Evolutionary conservation across 306 rosid genomes (phyloP), one percentile per base, ranked within the genome.

Genomic region (Hylodesmum podocarpum): DNA sequence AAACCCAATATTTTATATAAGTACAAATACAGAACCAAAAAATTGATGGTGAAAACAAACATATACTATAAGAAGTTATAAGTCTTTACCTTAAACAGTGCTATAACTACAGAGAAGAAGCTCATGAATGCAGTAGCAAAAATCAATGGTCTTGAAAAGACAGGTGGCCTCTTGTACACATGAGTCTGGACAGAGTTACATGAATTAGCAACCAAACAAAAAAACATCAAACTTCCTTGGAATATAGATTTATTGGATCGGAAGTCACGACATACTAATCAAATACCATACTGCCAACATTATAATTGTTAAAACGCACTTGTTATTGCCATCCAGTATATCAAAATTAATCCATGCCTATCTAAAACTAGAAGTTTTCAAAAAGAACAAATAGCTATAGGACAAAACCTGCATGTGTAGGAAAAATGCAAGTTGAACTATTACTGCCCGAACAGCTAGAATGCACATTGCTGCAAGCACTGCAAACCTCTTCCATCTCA

Each of bases 401-500:
- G 49, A 47, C 21, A 80, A 39, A 80, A 95, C 97, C 99, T 95
- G 99, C 63, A 92, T 80, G 83, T 95, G 99, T 78, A 95, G 94
- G 70, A 95, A 95, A 84, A 95, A 95, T 19, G 99, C 99, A 73
- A 95, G 92, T 86, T 95, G 99, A 81, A 95, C 99, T 76, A 92
- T 81, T 81, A 95, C 92, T 8, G 99, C 99, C 22, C 99, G 96
- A 77, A 95, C 97, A 66, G 90, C 96, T 55, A 95, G 81, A 78
- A 95, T 95, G 86, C 99, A 95, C 96, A 92, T 87, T 2, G 99
- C 99, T 0, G 99, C 99, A 33, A 91, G 86, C 78, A 91, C 81
- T 15, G 99, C 96, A 84, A 79, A 95, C 84, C 97, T 90, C 86
- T 95, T 95, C 99, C 99, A 95, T 88, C 99, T 88, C 87, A 95